Conservation (phyloP, 2,329 filamentous ascomycete species). For the Venturia asperata region DNA sequence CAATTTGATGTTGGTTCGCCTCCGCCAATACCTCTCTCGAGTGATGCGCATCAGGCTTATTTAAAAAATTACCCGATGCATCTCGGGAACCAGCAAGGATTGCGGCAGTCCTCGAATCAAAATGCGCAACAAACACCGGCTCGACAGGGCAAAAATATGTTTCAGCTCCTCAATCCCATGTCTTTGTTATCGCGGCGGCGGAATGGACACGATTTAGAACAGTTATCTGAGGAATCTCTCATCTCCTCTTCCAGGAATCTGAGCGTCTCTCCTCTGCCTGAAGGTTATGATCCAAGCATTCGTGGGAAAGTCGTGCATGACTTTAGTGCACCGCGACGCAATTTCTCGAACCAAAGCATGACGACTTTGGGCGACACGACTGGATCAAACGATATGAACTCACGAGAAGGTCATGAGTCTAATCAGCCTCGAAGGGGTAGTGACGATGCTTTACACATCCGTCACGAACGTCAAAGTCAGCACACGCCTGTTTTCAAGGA, state of each 20-base stretch:
- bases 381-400: neutral
- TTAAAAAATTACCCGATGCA: neutral
- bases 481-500: constrained; percentile 56
- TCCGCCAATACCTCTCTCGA: neutral
- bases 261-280: constrained; percentile 41
- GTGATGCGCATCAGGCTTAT: constrained; percentile 3
- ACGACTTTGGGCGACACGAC: neutral
- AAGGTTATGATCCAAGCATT: constrained; percentile 57
- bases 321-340: constrained; percentile 51
- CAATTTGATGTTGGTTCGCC: neutral
- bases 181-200: constrained; percentile 51
- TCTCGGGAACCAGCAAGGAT: constrained; percentile 6
- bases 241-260: constrained; percentile 42
- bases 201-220: constrained; percentile 45
- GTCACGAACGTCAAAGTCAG: constrained; percentile 29
- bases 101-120: neutral
- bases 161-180: constrained; percentile 55
- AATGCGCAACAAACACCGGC: neutral
- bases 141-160: constrained; percentile 38
- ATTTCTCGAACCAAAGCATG: constrained; percentile 20
- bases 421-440: constrained; percentile 19
- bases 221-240: constrained; percentile 44
- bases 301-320: constrained; percentile 58
- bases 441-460: constrained; percentile 20
- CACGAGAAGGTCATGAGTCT: constrained; percentile 18